Evolutionary conservation across 805 yeast genomes (phyloP), one percentile per base, ranked within the genome.

Genomic region (Candida multigemmis): DNA sequence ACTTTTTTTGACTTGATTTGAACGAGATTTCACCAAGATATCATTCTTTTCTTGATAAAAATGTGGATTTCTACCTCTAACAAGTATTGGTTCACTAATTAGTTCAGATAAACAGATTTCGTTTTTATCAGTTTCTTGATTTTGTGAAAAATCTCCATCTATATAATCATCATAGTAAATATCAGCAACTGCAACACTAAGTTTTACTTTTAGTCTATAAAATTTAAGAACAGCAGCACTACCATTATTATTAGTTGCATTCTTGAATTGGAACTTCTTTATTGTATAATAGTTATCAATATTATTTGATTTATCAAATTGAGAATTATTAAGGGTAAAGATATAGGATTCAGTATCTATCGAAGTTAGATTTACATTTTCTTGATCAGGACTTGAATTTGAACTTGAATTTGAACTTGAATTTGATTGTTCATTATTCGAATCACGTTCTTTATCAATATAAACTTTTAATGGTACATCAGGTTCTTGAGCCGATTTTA

Each of bases 31-130:
- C 19, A 73, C 60, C 26, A 62, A 40, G 12, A 70, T 46, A 38
- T 71, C 76, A 25, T 68, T 65, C 30, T 73, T 49, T 31, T 68
- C 71, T 18, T 62, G 60, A 38, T 72, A 73, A 35, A 73, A 74
- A n/a, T 71, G 60, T 3, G 80, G 79, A 37, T 73, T 74, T 27
- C 79, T 46, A 3, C 80, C 80, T 34, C 80, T 47, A 6, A 73
- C 79, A 9, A 69, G 68, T 3, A 74, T 65, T 1, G 75, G 75
- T 18, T 62, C 53, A 33, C 54, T 54, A 5, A 40, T 36, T 14
- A 56, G 36, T 26, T 56, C 63, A 30, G 41, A 38, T 13, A 56
- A 33, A 4, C 38, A 36, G 4, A 55, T 42, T 30, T 56, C 63
- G 29, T 55, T 56, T 17, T 44, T 40, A 22, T 47, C 44, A 17